Evolutionary conservation across 2,329 filamentous ascomycete genomes (phyloP).

Genomic region (Colletotrichum neosansevieriae): DNA sequence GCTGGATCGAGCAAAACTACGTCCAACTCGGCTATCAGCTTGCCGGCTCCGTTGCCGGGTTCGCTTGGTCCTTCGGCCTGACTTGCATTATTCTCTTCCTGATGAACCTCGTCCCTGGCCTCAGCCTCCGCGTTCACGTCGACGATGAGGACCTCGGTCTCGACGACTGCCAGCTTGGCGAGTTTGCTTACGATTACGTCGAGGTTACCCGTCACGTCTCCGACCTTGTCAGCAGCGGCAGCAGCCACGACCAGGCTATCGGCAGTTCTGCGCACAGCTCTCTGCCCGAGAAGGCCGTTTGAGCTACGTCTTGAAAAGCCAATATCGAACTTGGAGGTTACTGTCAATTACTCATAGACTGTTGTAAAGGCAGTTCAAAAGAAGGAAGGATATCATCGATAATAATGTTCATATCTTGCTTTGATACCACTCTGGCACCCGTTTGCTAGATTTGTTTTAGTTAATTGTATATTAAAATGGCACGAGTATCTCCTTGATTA

Average conservation of each 20-base stretch:
- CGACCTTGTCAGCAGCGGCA: constrained; percentile 45
- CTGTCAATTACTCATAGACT: not conserved
- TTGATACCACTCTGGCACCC: constrained; percentile 34
- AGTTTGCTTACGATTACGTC: constrained; percentile 88
- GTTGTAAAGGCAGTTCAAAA: not conserved
- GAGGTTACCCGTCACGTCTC: constrained; percentile 75
- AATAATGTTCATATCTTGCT: constrained; percentile 36
- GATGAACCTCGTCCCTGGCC: constrained; percentile 77
- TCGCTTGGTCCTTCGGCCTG: constrained; percentile 75
- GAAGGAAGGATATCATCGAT: constrained; percentile 8
- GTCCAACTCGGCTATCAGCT: constrained; percentile 79
- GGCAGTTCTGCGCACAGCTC: constrained; percentile 40
- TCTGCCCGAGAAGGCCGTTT: constrained; percentile 40
- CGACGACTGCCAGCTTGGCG: constrained; percentile 82
- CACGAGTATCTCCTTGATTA: no score
- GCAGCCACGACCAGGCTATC: constrained; percentile 21
- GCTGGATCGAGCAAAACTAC: constrained; percentile 79
- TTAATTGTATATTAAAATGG: not conserved
- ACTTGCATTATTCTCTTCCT: constrained; percentile 77
- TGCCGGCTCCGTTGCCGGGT: constrained; percentile 73
- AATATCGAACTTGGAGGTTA: not conserved
- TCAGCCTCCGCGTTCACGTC: constrained; percentile 74
- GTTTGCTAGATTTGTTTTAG: constrained; percentile 28
- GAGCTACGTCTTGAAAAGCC: not conserved
- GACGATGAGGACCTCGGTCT: constrained; percentile 78